These are phyloP conservation scores for Aristolochia contorta DNA, from an alignment of 164 flowering plant genomes.

Conservation along the genomic window DNA sequence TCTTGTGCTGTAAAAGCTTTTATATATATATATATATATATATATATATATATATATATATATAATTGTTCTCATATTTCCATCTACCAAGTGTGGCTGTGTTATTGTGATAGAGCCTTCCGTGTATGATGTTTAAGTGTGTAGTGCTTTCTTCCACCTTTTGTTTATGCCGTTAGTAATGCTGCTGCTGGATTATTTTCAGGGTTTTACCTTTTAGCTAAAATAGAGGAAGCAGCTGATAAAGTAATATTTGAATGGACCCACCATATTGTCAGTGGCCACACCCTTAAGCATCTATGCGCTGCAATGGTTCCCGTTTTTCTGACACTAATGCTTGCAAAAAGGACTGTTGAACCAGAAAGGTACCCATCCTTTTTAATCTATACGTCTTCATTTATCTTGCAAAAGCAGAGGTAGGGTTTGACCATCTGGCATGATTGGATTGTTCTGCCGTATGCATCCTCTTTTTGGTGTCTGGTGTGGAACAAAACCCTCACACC, in stretches of 20 bases:
- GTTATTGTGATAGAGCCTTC: no score
- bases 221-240: slow-evolving; percentile 88
- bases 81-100: no score
- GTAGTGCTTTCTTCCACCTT: no score
- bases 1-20: no score
- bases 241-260: slow-evolving; percentile 68
- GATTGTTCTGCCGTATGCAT: not conserved
- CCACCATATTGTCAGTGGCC: slow-evolving; percentile 80
- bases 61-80: no score
- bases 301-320: slow-evolving; percentile 98
- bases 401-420: not conserved
- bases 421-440: not conserved
- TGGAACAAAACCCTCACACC: not conserved
- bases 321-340: slow-evolving; percentile 87
- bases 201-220: slow-evolving; percentile 92
- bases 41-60: no score
- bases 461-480: not conserved
- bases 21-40: no score
- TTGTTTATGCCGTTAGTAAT: no score
- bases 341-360: slow-evolving; percentile 50
- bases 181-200: slow-evolving; percentile 1
- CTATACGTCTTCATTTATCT: not conserved
- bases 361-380: slow-evolving; percentile 34
- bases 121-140: no score
- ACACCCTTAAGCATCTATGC: slow-evolving; percentile 86